Evolutionary conservation across 768 basidiomycete genomes (phyloP).

Genomic region (Strobilomyces echinocephalus): DNA sequence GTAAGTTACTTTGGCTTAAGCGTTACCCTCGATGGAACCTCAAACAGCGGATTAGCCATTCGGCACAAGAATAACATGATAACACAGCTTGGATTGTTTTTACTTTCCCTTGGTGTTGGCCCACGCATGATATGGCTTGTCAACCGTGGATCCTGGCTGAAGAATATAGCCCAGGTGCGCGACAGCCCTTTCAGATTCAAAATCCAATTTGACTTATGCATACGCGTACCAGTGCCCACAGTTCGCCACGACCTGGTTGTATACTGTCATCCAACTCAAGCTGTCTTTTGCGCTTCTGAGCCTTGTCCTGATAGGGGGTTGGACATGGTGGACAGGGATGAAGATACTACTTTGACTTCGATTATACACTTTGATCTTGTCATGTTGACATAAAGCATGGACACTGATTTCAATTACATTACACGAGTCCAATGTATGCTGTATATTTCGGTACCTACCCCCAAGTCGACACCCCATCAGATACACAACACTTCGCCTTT

Average conservation of each 20-base stretch:
- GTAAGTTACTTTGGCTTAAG: slow-evolving; percentile 11
- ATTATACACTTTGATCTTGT: neutral
- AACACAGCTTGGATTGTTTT: slow-evolving; percentile 56
- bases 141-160: slow-evolving; percentile 63
- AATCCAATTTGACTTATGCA: neutral
- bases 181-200: neutral
- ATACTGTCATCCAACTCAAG: slow-evolving; percentile 65
- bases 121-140: slow-evolving; percentile 66
- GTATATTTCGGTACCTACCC: neutral
- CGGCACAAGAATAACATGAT: slow-evolving; percentile 55
- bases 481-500: too few relatives aligned
- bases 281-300: slow-evolving; percentile 57
- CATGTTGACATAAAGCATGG: neutral
- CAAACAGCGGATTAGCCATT: slow-evolving; percentile 36
- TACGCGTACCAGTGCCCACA: slow-evolving; percentile 57
- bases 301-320: slow-evolving; percentile 48
- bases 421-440: slow-evolving; percentile 11
- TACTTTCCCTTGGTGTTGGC: slow-evolving; percentile 53
- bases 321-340: slow-evolving; percentile 60
- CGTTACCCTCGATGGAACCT: neutral
- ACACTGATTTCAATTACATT: neutral
- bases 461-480: too few relatives aligned
- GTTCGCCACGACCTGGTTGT: slow-evolving; percentile 75
- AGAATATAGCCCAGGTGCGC: slow-evolving; percentile 69
- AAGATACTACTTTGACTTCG: slow-evolving; percentile 36